Conservation (phyloP, 2,329 filamentous ascomycete species). For the Knoxdaviesia proteae region DNA sequence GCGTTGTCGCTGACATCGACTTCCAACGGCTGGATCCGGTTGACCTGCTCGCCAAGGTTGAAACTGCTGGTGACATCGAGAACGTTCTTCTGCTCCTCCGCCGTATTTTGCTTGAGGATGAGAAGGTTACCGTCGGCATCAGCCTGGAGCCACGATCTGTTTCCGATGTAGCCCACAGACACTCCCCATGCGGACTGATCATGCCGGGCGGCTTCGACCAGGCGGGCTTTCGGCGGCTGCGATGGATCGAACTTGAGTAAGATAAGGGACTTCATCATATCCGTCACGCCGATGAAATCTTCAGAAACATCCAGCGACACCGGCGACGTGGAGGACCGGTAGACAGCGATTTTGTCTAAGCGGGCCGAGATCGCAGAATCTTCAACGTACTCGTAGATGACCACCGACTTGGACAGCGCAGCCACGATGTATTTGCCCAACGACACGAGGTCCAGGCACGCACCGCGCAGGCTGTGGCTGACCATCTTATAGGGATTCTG, state of each 20-base stretch:
- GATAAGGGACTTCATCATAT: conserved; percentile 83
- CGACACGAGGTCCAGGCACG: conserved; percentile 59
- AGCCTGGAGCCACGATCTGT: conserved; percentile 58
- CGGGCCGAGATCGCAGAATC: conserved; percentile 31
- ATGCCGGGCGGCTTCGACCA: conserved; percentile 52
- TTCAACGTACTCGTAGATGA: conserved; percentile 34
- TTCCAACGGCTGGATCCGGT: conserved; percentile 58
- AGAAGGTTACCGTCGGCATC: conserved; percentile 79
- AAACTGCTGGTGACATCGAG: conserved; percentile 64
- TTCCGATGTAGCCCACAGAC: conserved; percentile 50
- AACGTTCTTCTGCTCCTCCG: conserved; percentile 47
- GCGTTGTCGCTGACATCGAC: conserved; percentile 43
- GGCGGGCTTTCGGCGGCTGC: conserved; percentile 10
- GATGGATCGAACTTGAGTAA: conserved; percentile 52
- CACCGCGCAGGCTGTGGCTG: conserved; percentile 51
- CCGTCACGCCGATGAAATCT: conserved; percentile 62
- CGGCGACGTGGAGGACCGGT: conserved; percentile 66
- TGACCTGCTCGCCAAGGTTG: conserved; percentile 80
- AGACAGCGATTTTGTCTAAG: conserved; percentile 52
- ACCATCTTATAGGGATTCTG: conserved; percentile 52
- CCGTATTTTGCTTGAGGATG: conserved; percentile 55
- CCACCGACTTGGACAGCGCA: conserved; percentile 72
- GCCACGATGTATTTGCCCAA: conserved; percentile 63
- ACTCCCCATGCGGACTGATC: conserved; percentile 70
- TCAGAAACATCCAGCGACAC: conserved; percentile 58